Evolutionary conservation across 2,329 filamentous ascomycete genomes (phyloP).

Genomic region (Aspergillus phoenicis): DNA sequence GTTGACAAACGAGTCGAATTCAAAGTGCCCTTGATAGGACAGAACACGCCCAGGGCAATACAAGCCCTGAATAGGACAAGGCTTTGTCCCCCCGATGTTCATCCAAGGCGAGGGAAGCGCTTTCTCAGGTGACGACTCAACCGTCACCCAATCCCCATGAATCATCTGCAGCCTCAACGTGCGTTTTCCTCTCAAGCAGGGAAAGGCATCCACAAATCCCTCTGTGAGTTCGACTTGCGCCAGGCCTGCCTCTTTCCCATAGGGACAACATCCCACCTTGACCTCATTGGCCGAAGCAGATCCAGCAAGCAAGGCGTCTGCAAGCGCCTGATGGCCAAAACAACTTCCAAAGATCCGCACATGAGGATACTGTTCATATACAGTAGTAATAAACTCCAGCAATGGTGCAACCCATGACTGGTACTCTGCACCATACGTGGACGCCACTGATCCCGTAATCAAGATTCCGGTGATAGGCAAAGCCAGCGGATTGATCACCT

Average conservation of each 20-base stretch:
- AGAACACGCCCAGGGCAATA: constrained; percentile 25
- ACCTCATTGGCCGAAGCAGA: neutral
- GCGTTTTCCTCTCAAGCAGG: neutral
- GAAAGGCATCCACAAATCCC: constrained; percentile 16
- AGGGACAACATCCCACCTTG: constrained; percentile 23
- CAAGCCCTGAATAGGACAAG: constrained; percentile 29
- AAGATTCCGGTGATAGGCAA: constrained; percentile 32
- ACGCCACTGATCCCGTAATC: constrained; percentile 36
- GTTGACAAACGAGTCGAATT: constrained; percentile 28
- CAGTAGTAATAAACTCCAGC: constrained; percentile 28
- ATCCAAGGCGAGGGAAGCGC: constrained; percentile 23
- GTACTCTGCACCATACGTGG: constrained; percentile 30
- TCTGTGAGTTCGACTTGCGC: constrained; percentile 27
- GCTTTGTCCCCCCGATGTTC: constrained; percentile 23
- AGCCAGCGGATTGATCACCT: constrained; percentile 11
- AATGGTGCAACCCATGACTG: constrained; percentile 35
- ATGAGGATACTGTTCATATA: constrained; percentile 30
- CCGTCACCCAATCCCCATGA: constrained; percentile 35
- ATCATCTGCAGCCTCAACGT: constrained; percentile 37
- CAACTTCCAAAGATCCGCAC: constrained; percentile 40
- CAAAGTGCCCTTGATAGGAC: constrained; percentile 31
- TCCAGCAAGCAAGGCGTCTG: constrained; percentile 18
- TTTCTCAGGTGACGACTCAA: neutral
- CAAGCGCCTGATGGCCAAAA: constrained; percentile 38
- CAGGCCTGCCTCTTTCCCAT: constrained; percentile 36